phyloP scores from a whole-genome alignment of 352 stramenopile species.

The Pythium oligandrum region DNA sequence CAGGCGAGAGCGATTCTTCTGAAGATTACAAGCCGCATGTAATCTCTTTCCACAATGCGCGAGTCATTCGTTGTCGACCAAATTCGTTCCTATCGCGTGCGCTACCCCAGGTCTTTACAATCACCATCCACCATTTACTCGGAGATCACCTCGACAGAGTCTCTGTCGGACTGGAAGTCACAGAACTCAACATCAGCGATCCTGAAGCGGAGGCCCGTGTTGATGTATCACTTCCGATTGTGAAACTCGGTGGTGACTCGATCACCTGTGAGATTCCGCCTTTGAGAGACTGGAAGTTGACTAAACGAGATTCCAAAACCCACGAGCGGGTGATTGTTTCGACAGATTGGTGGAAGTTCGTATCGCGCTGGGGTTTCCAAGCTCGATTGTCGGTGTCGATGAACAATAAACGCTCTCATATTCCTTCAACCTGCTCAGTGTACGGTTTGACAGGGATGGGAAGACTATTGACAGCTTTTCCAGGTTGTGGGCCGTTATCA shows the following conservation, averaged over 20 bases:
- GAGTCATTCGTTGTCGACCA: conserved; percentile 29
- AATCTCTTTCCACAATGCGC: conserved; percentile 41
- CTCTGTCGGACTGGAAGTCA: conserved; percentile 12
- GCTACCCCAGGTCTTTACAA: conserved; percentile 30
- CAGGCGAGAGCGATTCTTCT: neutral
- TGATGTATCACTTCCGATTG: conserved; percentile 21
- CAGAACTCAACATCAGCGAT: conserved; percentile 9
- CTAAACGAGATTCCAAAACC: conserved; percentile 8
- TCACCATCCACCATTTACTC: conserved; percentile 34
- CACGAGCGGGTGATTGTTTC: conserved; percentile 7
- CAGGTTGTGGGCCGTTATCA: conserved; percentile 26
- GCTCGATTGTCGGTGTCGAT: conserved; percentile 35
- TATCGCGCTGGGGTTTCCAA: conserved; percentile 15
- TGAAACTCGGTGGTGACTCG: conserved; percentile 16
- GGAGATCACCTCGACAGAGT: conserved; percentile 3
- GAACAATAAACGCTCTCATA: conserved; percentile 24
- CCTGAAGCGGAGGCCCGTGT: conserved; percentile 7
- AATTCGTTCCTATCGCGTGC: conserved; percentile 48
- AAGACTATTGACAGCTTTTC: conserved; percentile 29
- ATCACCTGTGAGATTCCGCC: conserved; percentile 36
- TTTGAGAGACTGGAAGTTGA: conserved; percentile 31
- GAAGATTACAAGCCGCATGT: conserved; percentile 13
- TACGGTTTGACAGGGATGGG: conserved; percentile 27
- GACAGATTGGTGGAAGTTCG: conserved; percentile 22
- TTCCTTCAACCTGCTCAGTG: conserved; percentile 3